Evolutionary conservation across 495 filamentous ascomycete species (phyloP), one percentile per base, ranked within the genome.

Genomic region (Trichoderma gamsii): DNA sequence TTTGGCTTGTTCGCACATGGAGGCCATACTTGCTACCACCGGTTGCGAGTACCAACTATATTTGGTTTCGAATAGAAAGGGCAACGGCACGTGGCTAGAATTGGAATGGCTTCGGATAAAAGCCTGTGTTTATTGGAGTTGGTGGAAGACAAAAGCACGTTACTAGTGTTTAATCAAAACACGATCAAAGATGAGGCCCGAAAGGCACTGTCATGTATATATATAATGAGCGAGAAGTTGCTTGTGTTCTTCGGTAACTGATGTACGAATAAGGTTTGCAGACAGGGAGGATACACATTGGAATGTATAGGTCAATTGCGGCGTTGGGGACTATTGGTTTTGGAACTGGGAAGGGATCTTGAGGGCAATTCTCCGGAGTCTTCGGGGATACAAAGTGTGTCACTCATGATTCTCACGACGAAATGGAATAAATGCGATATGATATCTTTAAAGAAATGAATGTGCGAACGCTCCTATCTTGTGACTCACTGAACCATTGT

Each of bases 341-440:
- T 51, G 16, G 38, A 43, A 49, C 13, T 49, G 41, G 65, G 43
- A 66, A 38, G 12, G 65, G 41, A n/a, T 44, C 21, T 61, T 61
- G 25, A 61, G 65, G 41, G 65, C 65, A 12, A 32, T 61, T 35
- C 56, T 11, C 56, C 56, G 56, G 25, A 32, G 25, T 61, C 35
- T 12, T 18, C 51, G n/a, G 56, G 56, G 56, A 61, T 27, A 25
- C 11, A 12, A 32, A 49, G 63, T 29, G 21, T 21, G 35, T 15
- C 16, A n/a, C 21, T 66, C 43, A 66, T 46, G 65, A 66, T 44
- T 25, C 15, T 49, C 16, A 66, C 41, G 65, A 66, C 65, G 65
- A 66, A 51, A 66, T 66, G 65, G n/a, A 66, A 66, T 66, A 43
- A 66, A 66, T 66, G 49, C 16, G 56, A 32, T 32, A 61, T 61